Evolutionary conservation across 345 rosid genomes (phyloP), one percentile per base, ranked within the genome.

Genomic region (Eucalyptus tenuipes): DNA sequence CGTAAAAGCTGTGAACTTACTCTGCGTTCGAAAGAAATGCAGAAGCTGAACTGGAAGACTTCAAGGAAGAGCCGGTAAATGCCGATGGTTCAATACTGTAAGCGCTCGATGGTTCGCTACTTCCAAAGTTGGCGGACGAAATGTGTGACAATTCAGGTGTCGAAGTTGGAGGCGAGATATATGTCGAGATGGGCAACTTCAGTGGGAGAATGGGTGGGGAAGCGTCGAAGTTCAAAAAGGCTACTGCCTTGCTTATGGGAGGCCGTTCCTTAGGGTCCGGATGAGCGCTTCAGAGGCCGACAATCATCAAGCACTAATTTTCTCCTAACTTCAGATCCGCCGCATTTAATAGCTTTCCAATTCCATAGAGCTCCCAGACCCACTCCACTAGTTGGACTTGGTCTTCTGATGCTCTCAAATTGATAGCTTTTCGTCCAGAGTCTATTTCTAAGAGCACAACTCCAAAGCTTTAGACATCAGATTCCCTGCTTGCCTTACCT

Each of bases 381-480:
- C 91, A 86, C 25, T 68, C 88, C 27, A 90, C 81, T 33, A 90
- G 33, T 20, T 50, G 59, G 3, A 29, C 37, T n/a, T 82, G 86
- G 86, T 33, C 71, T 42, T 47, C 10, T n/a, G 37, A 45, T 14
- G 82, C 87, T 33, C 80, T 87, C 10, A 14, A 25, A 17, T 55
- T 86, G 9, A 90, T 87, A 16, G 71, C 18, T 75, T 49, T 88
- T 75, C 87, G 88, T 31, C 92, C 92, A 33, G 87, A 90, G 0
- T 88, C 92, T 81, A 92, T 90, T 87, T 90, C 91, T 33, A 90
- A 48, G 18, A 86, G 79, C 11, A 90, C 92, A 4, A 92, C 59
- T 25, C 92, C 92, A 45, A 92, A 90, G 82, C 89, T 90, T 31
- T 89, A 91, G 16, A 91, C 61, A 61, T 92, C 92, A 1, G 90